Conservation (phyloP, 2,329 filamentous ascomycete species). For the Atkinsonella hypoxylon region DNA sequence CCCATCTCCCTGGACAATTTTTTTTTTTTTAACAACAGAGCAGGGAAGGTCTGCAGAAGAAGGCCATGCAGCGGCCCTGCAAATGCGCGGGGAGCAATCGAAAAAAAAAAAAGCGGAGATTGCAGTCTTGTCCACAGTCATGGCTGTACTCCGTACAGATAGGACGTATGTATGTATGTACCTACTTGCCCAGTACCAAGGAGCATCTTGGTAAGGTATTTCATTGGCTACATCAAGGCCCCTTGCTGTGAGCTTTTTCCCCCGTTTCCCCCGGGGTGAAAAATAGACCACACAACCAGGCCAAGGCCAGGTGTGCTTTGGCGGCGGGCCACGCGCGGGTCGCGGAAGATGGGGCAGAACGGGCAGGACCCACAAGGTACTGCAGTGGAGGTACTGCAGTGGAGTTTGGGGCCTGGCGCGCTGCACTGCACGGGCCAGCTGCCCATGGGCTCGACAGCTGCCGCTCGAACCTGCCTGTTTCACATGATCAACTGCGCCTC, state of each 20-base stretch:
- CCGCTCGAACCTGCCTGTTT: neutral
- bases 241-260: neutral
- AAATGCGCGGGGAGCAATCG: neutral
- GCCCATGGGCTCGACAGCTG: neutral
- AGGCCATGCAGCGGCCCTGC: neutral
- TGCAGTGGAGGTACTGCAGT: neutral
- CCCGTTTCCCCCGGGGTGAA: neutral
- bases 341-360: neutral
- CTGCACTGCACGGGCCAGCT: too few species aligned
- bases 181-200: neutral
- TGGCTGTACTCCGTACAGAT: too few species aligned
- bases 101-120: constrained; percentile 2
- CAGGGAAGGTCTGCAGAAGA: neutral
- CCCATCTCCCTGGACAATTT: neutral
- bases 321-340: neutral
- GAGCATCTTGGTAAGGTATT: constrained; percentile 5
- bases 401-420: too few species aligned
- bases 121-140: neutral
- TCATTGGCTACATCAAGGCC: constrained; percentile 3
- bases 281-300: neutral
- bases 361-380: neutral
- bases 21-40: too few species aligned
- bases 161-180: too few species aligned
- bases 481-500: neutral
- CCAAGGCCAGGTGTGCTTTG: neutral